Evolutionary conservation across 2,329 filamentous ascomycete genomes (phyloP).

Genomic region (Epichloe coenophiala): DNA sequence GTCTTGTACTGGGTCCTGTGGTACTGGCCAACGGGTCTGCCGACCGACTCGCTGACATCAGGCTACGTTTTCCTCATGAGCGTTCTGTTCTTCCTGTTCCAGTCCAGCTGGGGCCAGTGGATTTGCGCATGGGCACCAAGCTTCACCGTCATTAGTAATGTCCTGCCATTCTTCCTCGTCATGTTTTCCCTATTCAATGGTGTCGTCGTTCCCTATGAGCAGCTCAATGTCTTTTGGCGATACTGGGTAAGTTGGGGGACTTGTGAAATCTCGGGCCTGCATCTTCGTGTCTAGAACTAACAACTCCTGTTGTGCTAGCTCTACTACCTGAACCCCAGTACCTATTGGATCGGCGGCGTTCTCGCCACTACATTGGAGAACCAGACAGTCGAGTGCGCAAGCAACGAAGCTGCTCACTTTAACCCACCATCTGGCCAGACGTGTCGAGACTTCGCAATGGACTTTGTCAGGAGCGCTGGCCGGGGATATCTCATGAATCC

Average conservation of each 20-base stretch:
- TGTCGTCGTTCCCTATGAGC: constrained; percentile 53
- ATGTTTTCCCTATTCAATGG: constrained; percentile 68
- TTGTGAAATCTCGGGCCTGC: background rate
- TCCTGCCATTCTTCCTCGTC: constrained; percentile 70
- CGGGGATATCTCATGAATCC: constrained; percentile 52
- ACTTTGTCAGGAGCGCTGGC: constrained; percentile 35
- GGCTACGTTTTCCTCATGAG: constrained; percentile 5
- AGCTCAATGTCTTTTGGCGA: constrained; percentile 56
- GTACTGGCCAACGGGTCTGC: constrained; percentile 65
- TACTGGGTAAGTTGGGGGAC: constrained; percentile 40
- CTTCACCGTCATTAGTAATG: constrained; percentile 36
- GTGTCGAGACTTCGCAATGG: constrained; percentile 49
- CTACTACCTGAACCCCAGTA: constrained; percentile 6
- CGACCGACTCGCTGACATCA: constrained; percentile 41
- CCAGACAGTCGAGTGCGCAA: constrained; percentile 26
- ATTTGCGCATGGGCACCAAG: constrained; percentile 69
- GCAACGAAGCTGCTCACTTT: constrained; percentile 28
- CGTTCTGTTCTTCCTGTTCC: constrained; percentile 59
- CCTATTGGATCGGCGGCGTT: constrained; percentile 5
- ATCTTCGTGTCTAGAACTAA: too few species aligned
- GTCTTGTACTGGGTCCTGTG: constrained; percentile 61
- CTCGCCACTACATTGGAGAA: constrained; percentile 7
- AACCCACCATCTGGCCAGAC: constrained; percentile 50
- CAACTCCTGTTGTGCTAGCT: background rate
- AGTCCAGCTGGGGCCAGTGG: constrained; percentile 68